A percentile compares a stretch with the other conserved stretches of the same genome.
Conservation (phyloP, 768 basidiomycete species). For the Termitomyces sp. region DNA sequence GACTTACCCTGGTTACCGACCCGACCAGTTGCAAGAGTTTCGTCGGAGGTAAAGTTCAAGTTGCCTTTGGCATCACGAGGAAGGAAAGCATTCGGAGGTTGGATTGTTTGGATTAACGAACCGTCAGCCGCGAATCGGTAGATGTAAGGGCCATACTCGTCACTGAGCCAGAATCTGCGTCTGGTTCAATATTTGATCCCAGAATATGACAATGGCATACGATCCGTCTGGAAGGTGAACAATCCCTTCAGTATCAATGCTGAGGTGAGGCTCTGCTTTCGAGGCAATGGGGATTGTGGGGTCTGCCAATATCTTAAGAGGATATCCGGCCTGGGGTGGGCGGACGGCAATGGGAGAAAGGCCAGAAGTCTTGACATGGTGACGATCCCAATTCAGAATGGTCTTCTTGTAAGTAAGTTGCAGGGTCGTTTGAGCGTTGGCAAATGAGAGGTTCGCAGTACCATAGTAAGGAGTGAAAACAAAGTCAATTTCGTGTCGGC, state of each 20-base stretch:
- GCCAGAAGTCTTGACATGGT: conserved; percentile 43
- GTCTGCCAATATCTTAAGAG: conserved; percentile 26
- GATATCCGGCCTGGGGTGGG: conserved; percentile 25
- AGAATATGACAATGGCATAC: too few species aligned
- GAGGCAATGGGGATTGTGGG: conserved; percentile 43
- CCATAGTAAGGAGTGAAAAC: conserved; percentile 50
- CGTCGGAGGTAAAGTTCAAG: conserved; percentile 49
- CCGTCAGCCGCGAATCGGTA: conserved; percentile 46
- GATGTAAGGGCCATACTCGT: conserved; percentile 67
- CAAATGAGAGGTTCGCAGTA: conserved; percentile 37
- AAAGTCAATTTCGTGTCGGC: conserved; percentile 61
- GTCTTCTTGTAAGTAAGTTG: conserved; percentile 44
- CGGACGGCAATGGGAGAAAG: conserved; percentile 48
- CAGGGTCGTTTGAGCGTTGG: conserved; percentile 45
- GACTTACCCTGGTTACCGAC: conserved; percentile 45
- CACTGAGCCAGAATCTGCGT: conserved; percentile 54
- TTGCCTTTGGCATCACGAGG: conserved; percentile 37
- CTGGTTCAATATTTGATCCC: too few species aligned
- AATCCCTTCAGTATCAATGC: conserved; percentile 54
- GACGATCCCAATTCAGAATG: conserved; percentile 41
- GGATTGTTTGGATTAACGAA: conserved; percentile 46
- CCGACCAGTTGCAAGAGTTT: conserved; percentile 46
- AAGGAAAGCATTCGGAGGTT: conserved; percentile 51
- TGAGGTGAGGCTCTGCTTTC: conserved; percentile 35
- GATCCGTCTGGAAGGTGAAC: conserved; percentile 29